Evolutionary conservation across 495 filamentous ascomycete species (phyloP).

Genomic region (Melanomma pulvis-pyrius): DNA sequence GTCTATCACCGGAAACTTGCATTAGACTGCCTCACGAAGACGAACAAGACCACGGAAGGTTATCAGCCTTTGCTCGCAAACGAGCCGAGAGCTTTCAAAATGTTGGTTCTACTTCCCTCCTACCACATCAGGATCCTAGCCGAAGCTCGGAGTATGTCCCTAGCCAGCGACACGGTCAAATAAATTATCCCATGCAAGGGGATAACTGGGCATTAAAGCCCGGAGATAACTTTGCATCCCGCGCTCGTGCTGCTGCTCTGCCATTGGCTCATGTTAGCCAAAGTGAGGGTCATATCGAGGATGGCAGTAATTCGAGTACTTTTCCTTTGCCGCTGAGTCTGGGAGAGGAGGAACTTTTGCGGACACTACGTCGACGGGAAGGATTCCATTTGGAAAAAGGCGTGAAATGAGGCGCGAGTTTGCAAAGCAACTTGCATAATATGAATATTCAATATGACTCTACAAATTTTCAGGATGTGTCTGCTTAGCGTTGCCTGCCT

Average conservation of each 20-base stretch:
- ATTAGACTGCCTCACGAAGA: background rate
- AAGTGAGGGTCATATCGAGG: conserved; percentile 6
- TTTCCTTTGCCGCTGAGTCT: background rate
- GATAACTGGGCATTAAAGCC: background rate
- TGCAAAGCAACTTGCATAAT: background rate
- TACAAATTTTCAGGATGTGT: no score
- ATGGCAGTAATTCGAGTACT: background rate
- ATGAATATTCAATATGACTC: no score
- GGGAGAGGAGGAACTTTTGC: conserved; percentile 6
- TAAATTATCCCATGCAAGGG: background rate
- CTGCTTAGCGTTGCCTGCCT: no score
- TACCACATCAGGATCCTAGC: background rate
- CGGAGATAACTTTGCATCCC: background rate
- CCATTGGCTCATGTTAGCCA: background rate
- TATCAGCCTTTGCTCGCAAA: background rate
- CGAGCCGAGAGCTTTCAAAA: background rate
- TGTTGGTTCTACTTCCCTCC: background rate
- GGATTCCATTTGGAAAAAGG: background rate
- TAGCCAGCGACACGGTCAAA: background rate
- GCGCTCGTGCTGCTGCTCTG: background rate
- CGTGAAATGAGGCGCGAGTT: background rate
- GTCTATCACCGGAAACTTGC: background rate
- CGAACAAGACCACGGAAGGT: background rate
- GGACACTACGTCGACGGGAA: conserved; percentile 8
- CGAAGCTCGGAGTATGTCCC: background rate